Conservation (phyloP, 495 filamentous ascomycete species). For the Daldinia grandis region DNA sequence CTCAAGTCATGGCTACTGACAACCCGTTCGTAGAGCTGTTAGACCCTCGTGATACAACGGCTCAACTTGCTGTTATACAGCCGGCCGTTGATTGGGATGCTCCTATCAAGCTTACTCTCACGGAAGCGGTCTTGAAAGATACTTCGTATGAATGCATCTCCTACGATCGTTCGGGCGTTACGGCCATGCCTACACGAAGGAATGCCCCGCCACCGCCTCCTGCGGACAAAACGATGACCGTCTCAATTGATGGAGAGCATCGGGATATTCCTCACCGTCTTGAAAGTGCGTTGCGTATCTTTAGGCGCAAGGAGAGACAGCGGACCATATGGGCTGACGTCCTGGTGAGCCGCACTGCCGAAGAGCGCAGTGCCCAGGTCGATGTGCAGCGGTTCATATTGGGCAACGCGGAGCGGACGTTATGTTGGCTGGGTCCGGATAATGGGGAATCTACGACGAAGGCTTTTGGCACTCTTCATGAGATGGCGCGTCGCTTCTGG, state of each 20-base stretch:
- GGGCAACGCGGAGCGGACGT: constrained; percentile 36
- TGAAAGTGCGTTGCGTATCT: constrained; percentile 34
- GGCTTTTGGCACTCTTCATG: constrained; percentile 31
- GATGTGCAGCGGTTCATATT: constrained; percentile 20
- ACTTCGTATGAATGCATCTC: constrained; percentile 44
- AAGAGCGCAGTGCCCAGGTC: constrained; percentile 36
- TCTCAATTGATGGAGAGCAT: constrained; percentile 28
- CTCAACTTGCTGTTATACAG: constrained; percentile 33
- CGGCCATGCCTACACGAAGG: neutral
- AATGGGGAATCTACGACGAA: constrained; percentile 14
- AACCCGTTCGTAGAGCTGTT: constrained; percentile 27
- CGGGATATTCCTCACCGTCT: constrained; percentile 28
- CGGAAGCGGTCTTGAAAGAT: constrained; percentile 26
- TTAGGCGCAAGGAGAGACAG: constrained; percentile 35
- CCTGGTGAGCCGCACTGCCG: constrained; percentile 32
- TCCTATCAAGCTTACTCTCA: constrained; percentile 32
- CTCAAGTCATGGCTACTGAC: constrained; percentile 1
- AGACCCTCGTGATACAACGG: neutral
- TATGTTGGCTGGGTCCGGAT: constrained; percentile 41
- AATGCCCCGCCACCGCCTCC: neutral
- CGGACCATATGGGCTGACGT: constrained; percentile 43
- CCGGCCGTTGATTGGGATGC: constrained; percentile 28
- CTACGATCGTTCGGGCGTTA: constrained; percentile 32
- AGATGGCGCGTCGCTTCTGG: constrained; percentile 26
- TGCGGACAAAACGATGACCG: neutral